Evolutionary conservation across 805 yeast species (phyloP).

Genomic region (Wilhelminamyces savonicus): DNA sequence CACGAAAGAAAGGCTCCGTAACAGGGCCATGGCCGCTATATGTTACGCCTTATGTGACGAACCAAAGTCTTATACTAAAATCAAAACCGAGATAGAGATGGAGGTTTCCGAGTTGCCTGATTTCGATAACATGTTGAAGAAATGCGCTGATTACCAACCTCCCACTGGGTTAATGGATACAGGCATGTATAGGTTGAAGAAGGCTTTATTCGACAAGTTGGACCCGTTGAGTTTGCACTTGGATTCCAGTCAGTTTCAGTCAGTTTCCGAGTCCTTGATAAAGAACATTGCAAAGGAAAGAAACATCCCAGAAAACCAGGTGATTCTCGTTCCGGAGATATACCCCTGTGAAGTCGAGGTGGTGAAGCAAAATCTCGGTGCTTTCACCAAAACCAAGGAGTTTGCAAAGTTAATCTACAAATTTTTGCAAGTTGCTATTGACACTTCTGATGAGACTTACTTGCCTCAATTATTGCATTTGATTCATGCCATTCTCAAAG

Average conservation of each 20-base stretch:
- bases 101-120: conserved; percentile 27
- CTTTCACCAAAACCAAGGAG: conserved; percentile 42
- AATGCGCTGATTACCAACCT: conserved; percentile 57
- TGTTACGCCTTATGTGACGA: conserved; percentile 44
- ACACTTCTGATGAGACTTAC: conserved; percentile 45
- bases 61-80: conserved; percentile 49
- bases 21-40: conserved; percentile 34
- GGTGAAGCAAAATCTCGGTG: conserved; percentile 38
- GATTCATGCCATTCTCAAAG: conserved; percentile 56
- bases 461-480: conserved; percentile 61
- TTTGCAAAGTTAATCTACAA: conserved; percentile 57
- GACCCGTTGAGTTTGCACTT: conserved; percentile 55
- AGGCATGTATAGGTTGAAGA: conserved; percentile 65
- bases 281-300: conserved; percentile 35
- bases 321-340: conserved; percentile 44
- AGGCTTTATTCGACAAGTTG: conserved; percentile 43
- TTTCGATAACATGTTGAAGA: conserved; percentile 48
- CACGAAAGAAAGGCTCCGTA: conserved; percentile 19
- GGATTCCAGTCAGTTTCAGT: conserved; percentile 45
- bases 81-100: conserved; percentile 24
- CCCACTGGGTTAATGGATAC: conserved; percentile 54
- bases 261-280: conserved; percentile 42
- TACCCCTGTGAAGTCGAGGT: conserved; percentile 19
- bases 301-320: conserved; percentile 31
- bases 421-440: conserved; percentile 48